Conservation (phyloP, 2,329 filamentous ascomycete genomes). For the Thyridium curvatum region DNA sequence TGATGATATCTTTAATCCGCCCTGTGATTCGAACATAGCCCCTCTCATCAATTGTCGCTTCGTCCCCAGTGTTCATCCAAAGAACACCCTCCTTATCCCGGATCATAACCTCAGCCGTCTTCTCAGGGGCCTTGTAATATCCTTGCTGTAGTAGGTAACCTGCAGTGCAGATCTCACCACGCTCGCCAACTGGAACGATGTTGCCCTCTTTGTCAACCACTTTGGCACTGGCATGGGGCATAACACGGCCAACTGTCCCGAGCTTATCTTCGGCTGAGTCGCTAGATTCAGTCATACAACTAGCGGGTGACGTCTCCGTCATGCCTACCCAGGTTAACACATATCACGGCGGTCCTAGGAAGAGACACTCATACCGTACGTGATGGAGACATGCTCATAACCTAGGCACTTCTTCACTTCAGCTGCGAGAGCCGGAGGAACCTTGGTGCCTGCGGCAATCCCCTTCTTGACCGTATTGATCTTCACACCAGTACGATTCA, state of each 20-base stretch:
- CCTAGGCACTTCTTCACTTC: no score
- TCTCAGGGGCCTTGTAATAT: conserved; percentile 71
- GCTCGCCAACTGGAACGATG: conserved; percentile 56
- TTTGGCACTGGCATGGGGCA: conserved; percentile 75
- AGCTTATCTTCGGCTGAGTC: conserved; percentile 71
- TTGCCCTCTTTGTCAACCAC: conserved; percentile 66
- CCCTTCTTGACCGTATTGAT: no score
- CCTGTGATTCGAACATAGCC: conserved; percentile 88
- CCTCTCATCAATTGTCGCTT: conserved; percentile 75
- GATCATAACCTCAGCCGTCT: conserved; percentile 61
- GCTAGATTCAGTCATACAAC: conserved; percentile 75
- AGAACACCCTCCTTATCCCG: conserved; percentile 29
- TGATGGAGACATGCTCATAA: no score
- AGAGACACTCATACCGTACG: no score
- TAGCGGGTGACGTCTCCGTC: conserved; percentile 80
- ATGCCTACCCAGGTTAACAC: conserved; percentile 48
- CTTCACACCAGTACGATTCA: no score
- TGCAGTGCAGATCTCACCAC: conserved; percentile 77
- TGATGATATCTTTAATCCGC: conserved; percentile 91
- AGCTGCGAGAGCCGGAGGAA: conserved; percentile 55
- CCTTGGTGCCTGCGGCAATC: conserved; percentile 81
- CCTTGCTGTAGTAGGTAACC: conserved; percentile 89
- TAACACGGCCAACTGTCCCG: conserved; percentile 65
- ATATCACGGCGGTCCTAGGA: no score
- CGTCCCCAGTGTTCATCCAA: conserved; percentile 94